Evolutionary conservation across 306 rosid genomes (phyloP).

Genomic region (Castanopsis chinensis): DNA sequence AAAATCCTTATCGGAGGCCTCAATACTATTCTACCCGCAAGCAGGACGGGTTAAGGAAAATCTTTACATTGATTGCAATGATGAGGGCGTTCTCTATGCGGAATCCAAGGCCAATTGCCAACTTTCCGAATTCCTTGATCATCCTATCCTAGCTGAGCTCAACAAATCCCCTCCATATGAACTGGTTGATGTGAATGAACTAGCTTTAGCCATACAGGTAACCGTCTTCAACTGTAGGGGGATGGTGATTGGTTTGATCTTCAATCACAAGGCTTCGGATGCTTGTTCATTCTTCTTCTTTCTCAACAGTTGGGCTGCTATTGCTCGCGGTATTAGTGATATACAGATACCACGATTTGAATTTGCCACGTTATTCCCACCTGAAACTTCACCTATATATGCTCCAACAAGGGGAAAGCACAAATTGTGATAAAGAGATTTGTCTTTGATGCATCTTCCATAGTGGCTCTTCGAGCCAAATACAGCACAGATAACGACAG

Average conservation of each 20-base stretch:
- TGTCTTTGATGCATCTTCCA: constrained; percentile 1
- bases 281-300: constrained; percentile 29
- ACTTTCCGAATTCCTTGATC: neutral
- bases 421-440: constrained; percentile 12
- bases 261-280: constrained; percentile 31
- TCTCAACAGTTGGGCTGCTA: constrained; percentile 24
- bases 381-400: neutral
- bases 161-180: constrained; percentile 14
- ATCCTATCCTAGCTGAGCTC: neutral
- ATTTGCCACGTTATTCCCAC: constrained; percentile 9
- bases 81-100: neutral
- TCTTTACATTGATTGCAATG: constrained; percentile 7
- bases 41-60: constrained; percentile 13
- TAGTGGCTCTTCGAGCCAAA: constrained; percentile 1
- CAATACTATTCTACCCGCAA: constrained; percentile 11
- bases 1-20: neutral
- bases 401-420: neutral
- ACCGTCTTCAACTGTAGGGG: constrained; percentile 29
- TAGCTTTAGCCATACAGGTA: constrained; percentile 15
- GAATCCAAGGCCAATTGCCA: constrained; percentile 7
- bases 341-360: constrained; percentile 3
- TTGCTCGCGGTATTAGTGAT: constrained; percentile 2
- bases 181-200: neutral
- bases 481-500: neutral
- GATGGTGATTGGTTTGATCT: constrained; percentile 16